Evolutionary conservation across 805 yeast genomes (phyloP).

Genomic region (Yamadazyma scolyti): DNA sequence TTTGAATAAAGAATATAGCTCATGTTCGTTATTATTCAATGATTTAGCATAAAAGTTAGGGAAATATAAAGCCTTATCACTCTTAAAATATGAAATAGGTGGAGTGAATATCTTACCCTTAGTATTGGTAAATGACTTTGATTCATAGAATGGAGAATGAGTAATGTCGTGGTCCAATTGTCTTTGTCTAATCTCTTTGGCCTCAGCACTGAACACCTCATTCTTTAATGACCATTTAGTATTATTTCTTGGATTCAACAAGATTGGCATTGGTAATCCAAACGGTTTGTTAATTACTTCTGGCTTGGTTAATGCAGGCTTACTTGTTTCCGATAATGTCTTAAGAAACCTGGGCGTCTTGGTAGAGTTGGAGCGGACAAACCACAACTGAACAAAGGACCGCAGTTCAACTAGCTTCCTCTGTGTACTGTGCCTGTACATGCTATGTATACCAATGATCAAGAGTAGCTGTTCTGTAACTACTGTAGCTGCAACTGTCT

Average conservation of each 20-base stretch:
- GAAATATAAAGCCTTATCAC: conserved; percentile 71
- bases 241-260: conserved; percentile 20
- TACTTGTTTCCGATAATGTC: conserved; percentile 34
- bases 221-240: conserved; percentile 15
- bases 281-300: conserved; percentile 32
- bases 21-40: conserved; percentile 33
- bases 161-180: conserved; percentile 38
- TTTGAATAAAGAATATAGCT: conserved; percentile 36
- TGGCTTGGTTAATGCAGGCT: conserved; percentile 34
- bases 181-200: conserved; percentile 34
- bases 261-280: conserved; percentile 30
- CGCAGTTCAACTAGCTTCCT: no score
- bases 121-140: conserved; percentile 56
- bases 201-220: conserved; percentile 29
- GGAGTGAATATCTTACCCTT: conserved; percentile 82
- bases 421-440: no score
- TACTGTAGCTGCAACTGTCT: no score
- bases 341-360: conserved; percentile 32
- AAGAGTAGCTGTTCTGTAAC: no score
- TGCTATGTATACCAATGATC: no score
- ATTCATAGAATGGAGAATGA: conserved; percentile 43
- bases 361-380: conserved; percentile 6
- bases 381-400: no score
- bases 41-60: conserved; percentile 71
- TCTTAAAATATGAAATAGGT: conserved; percentile 74